phyloP scores from a whole-genome alignment of 139 green algal species.

The Mychonastes homosphaera region DNA sequence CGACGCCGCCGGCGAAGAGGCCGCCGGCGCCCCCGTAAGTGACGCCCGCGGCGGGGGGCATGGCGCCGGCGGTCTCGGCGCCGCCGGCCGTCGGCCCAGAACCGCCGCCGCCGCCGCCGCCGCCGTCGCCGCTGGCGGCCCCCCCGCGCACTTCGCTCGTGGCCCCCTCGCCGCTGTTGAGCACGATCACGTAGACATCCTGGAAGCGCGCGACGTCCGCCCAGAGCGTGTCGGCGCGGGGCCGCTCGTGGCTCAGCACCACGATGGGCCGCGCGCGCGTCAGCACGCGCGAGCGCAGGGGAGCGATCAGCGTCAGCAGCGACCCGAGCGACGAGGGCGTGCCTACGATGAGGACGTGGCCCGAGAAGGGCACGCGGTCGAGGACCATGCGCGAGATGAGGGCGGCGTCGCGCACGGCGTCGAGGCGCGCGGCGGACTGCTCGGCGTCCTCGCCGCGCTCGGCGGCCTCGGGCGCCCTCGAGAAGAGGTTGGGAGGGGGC shows the following conservation, averaged over 20 bases:
- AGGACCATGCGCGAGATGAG: background rate
- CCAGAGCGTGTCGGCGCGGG: too few species aligned
- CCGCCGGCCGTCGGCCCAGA: constrained; percentile 3
- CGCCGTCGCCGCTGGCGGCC: background rate
- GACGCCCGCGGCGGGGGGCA: background rate
- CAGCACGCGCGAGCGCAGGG: constrained; percentile 2
- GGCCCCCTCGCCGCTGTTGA: background rate
- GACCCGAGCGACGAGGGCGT: constrained; percentile 1
- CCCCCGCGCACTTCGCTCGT: background rate
- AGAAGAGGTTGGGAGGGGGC: background rate
- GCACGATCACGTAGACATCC: too few species aligned
- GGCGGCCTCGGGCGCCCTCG: background rate
- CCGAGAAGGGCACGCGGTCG: constrained; percentile 1
- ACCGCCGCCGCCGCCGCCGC: background rate
- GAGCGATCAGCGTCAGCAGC: constrained; percentile 10
- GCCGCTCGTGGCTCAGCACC: too few species aligned
- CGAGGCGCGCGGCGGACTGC: background rate
- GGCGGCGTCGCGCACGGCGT: background rate
- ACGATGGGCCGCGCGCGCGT: too few species aligned
- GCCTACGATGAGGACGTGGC: constrained; percentile 11
- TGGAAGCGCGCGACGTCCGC: too few species aligned
- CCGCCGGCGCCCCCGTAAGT: background rate
- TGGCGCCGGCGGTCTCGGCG: constrained; percentile 1
- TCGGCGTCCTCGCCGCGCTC: background rate
- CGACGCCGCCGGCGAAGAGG: background rate